A percentile compares a stretch with the other conserved stretches of the same genome.
These are phyloP conservation scores for Isabelozyma gotoi DNA, from an alignment of 805 yeast genomes.

Conservation along the genomic window DNA sequence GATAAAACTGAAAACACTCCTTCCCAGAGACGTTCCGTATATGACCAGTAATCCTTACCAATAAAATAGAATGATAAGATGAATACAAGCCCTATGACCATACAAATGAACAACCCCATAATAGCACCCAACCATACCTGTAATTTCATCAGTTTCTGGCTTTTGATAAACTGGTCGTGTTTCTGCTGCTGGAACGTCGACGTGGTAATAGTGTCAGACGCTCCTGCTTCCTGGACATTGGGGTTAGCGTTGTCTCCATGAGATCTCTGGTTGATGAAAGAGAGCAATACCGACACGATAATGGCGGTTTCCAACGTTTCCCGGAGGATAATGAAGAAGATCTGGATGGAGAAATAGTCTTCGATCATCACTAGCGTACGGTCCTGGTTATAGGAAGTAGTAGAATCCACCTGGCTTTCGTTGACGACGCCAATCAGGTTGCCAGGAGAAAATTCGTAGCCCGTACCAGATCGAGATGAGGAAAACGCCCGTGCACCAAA, in stretches of 20 bases:
- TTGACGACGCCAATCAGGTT: background rate
- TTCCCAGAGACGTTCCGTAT: constrained; percentile 88
- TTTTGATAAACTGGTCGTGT: background rate
- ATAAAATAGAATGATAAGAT: constrained; percentile 68
- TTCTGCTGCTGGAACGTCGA: background rate
- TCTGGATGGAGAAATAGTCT: constrained; percentile 66
- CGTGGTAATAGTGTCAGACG: background rate
- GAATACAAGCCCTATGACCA: constrained; percentile 70
- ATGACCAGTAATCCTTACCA: constrained; percentile 84
- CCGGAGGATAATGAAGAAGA: constrained; percentile 70
- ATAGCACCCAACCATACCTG: constrained; percentile 86
- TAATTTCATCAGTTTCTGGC: constrained; percentile 35
- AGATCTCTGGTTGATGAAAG: constrained; percentile 63
- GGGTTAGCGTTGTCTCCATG: constrained; percentile 1
- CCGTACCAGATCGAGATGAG: background rate
- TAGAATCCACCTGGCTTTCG: background rate
- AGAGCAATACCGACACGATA: constrained; percentile 71
- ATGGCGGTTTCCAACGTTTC: constrained; percentile 74
- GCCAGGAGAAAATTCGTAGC: background rate
- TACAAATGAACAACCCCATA: constrained; percentile 66
- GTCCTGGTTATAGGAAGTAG: background rate
- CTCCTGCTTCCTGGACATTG: background rate
- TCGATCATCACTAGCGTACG: constrained; percentile 16
- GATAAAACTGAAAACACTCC: constrained; percentile 79
- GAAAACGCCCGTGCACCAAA: background rate